These are phyloP conservation scores for Lipomyces lipofer DNA, from an alignment of 805 yeast genomes.

Conservation along the genomic window DNA sequence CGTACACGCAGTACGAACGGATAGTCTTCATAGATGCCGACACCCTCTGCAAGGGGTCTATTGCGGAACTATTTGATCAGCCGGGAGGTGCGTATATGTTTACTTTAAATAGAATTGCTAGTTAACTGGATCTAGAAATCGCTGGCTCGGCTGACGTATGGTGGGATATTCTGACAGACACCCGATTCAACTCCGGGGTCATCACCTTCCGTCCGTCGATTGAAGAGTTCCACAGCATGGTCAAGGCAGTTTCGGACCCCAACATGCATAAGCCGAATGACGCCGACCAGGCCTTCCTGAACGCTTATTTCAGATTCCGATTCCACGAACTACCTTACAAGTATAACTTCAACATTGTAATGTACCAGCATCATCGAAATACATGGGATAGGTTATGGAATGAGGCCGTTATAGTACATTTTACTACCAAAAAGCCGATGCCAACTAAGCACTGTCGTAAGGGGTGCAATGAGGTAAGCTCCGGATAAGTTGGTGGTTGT, in stretches of 20 bases:
- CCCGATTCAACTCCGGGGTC: constrained; percentile 34
- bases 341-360: constrained; percentile 34
- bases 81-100: constrained; percentile 28
- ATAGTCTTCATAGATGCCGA: constrained; percentile 57
- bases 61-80: constrained; percentile 33
- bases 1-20: constrained; percentile 43
- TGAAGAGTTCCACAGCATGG: constrained; percentile 33
- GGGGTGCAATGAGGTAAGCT: constrained; percentile 29
- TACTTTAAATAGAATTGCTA: too few species aligned
- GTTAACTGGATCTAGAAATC: constrained; percentile 20
- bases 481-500: too few species aligned
- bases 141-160: constrained; percentile 36
- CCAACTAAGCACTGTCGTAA: constrained; percentile 21
- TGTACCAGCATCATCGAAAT: constrained; percentile 30
- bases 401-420: constrained; percentile 34
- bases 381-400: constrained; percentile 34
- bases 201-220: constrained; percentile 34
- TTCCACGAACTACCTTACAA: constrained; percentile 33
- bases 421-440: constrained; percentile 33
- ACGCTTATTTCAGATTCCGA: constrained; percentile 31
- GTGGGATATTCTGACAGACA: constrained; percentile 33
- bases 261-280: constrained; percentile 35
- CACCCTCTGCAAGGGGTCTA: constrained; percentile 42
- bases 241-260: constrained; percentile 34
- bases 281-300: constrained; percentile 35